Evolutionary conservation across 1,284 basidiomycete species (phyloP).

Genomic region (Tilletia walkeri): DNA sequence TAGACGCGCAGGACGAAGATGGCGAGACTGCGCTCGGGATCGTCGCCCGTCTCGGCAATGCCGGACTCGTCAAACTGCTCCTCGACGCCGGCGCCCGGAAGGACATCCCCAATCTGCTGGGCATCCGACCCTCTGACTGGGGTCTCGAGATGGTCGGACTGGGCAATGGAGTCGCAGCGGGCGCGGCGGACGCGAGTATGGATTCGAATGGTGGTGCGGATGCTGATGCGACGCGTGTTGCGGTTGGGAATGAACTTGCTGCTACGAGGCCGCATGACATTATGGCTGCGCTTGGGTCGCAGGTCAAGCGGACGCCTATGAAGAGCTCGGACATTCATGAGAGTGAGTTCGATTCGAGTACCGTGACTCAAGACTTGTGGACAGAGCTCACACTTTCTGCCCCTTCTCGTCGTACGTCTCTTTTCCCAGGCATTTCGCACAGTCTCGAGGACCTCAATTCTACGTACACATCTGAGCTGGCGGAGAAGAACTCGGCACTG

Average conservation of each 20-base stretch:
- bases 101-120: slow-evolving; percentile 86
- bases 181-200: slow-evolving; percentile 4
- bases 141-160: slow-evolving; percentile 57
- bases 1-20: slow-evolving; percentile 91
- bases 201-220: slow-evolving; percentile 12
- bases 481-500: slow-evolving; percentile 79
- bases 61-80: slow-evolving; percentile 78
- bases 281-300: slow-evolving; percentile 58
- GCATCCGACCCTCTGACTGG: slow-evolving; percentile 87
- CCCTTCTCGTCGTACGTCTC: neutral
- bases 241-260: slow-evolving; percentile 35
- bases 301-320: slow-evolving; percentile 65
- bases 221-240: slow-evolving; percentile 21
- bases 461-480: slow-evolving; percentile 82
- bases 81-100: slow-evolving; percentile 92
- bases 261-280: slow-evolving; percentile 63
- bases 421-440: slow-evolving; percentile 35
- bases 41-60: slow-evolving; percentile 88
- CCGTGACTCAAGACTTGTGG: neutral
- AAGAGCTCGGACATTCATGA: slow-evolving; percentile 87
- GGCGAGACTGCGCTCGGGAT: slow-evolving; percentile 96
- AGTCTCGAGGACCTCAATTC: slow-evolving; percentile 70
- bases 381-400: no score
- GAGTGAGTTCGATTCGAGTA: slow-evolving; percentile 61
- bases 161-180: slow-evolving; percentile 15